Conservation (phyloP, 2,329 filamentous ascomycete genomes). For the Botrytis elliptica region DNA sequence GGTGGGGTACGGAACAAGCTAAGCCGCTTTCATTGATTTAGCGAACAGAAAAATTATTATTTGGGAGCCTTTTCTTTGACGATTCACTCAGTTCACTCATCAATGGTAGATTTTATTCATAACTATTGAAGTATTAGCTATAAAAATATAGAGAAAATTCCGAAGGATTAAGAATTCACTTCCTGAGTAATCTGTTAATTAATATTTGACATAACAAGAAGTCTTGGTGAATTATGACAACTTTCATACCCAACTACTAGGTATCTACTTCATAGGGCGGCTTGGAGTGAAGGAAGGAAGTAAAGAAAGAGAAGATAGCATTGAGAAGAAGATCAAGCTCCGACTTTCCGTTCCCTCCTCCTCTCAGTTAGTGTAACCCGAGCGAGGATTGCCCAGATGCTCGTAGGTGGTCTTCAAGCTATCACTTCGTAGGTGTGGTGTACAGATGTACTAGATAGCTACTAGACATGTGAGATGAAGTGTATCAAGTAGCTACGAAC, state of each 20-base stretch:
- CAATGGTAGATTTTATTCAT: background rate
- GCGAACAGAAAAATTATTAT: background rate
- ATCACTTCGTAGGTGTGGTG: background rate
- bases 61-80: background rate
- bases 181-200: background rate
- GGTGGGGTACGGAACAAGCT: slow-evolving; percentile 7
- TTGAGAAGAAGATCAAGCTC: background rate
- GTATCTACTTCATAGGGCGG: background rate
- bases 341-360: background rate
- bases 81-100: background rate
- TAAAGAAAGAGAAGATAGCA: background rate
- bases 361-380: background rate
- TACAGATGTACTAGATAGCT: background rate
- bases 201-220: background rate
- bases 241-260: background rate
- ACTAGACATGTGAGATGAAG: background rate
- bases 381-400: background rate
- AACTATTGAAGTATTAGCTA: too few relatives aligned
- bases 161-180: too few relatives aligned
- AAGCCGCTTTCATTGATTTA: background rate
- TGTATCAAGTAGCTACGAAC: background rate
- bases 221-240: too few relatives aligned
- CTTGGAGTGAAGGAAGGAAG: background rate
- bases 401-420: background rate
- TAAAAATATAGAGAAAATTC: background rate